Evolutionary conservation across 2,329 filamentous ascomycete species (phyloP).

Genomic region (Venturia oleaginea): DNA sequence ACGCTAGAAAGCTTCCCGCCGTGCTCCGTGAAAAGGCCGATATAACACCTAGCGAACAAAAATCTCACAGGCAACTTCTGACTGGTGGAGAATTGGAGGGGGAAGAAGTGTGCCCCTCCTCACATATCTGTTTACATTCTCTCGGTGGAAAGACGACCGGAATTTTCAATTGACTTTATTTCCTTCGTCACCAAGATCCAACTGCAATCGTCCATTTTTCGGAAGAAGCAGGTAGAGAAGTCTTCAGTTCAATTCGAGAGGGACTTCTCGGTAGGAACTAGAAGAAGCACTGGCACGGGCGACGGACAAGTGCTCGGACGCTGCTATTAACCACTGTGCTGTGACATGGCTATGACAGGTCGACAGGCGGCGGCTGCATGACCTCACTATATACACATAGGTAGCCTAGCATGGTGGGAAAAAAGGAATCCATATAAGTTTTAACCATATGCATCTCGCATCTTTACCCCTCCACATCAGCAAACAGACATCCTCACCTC

Average conservation of each 20-base stretch:
- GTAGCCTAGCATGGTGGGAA: not conserved
- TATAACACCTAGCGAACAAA: not conserved
- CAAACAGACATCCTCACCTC: not conserved
- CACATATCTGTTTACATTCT: not conserved
- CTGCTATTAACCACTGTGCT: not conserved
- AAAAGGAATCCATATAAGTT: not conserved
- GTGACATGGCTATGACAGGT: slow-evolving; percentile 6
- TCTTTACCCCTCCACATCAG: not conserved
- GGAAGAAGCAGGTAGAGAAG: too few relatives aligned
- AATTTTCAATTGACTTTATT: not conserved
- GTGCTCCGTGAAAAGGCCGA: not conserved
- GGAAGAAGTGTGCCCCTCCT: not conserved
- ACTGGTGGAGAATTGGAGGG: slow-evolving; percentile 1
- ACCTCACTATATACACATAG: slow-evolving; percentile 3
- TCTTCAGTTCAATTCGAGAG: too few relatives aligned
- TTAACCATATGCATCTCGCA: not conserved
- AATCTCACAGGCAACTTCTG: not conserved
- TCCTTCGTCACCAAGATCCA: not conserved
- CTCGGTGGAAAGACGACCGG: not conserved
- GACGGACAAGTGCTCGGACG: not conserved
- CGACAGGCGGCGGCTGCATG: not conserved
- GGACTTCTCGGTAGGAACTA: not conserved
- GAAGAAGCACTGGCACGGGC: not conserved
- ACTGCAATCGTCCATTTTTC: not conserved
- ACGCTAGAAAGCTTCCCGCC: not conserved